Percentiles rank a stretch among this genome's conserved stretches.
Conservation (phyloP, 306 rosid species). For the Inga oerstediana region DNA sequence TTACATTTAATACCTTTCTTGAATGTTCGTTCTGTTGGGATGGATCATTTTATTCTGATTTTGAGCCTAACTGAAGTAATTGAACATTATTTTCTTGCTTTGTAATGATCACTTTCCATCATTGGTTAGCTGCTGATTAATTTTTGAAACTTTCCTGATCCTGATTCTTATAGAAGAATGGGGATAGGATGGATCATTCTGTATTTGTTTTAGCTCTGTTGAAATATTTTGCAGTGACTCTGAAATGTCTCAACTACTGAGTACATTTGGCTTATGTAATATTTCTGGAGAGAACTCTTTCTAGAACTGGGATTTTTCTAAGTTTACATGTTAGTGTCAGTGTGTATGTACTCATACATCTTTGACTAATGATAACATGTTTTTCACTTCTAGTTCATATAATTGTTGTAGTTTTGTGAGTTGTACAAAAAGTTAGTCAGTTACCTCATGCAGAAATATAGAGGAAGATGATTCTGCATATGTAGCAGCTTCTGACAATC, state of each 20-base stretch:
- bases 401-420: constrained; percentile 40
- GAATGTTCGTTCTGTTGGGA: background rate
- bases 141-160: background rate
- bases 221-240: background rate
- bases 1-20: background rate
- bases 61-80: background rate
- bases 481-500: constrained; percentile 65
- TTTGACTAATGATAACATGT: constrained; percentile 1
- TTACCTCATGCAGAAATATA: constrained; percentile 66
- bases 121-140: background rate
- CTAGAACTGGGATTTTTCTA: constrained; percentile 24
- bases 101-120: background rate
- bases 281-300: constrained; percentile 19
- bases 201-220: constrained; percentile 8
- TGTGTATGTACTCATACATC: background rate
- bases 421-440: constrained; percentile 36
- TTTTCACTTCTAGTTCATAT: constrained; percentile 18
- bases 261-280: background rate
- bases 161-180: background rate
- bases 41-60: background rate
- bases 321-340: background rate
- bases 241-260: background rate
- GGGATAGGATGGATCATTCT: background rate
- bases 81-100: background rate
- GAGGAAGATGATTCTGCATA: constrained; percentile 67